Conservation (phyloP, 306 rosid genomes). For the Styphnolobium japonicum region DNA sequence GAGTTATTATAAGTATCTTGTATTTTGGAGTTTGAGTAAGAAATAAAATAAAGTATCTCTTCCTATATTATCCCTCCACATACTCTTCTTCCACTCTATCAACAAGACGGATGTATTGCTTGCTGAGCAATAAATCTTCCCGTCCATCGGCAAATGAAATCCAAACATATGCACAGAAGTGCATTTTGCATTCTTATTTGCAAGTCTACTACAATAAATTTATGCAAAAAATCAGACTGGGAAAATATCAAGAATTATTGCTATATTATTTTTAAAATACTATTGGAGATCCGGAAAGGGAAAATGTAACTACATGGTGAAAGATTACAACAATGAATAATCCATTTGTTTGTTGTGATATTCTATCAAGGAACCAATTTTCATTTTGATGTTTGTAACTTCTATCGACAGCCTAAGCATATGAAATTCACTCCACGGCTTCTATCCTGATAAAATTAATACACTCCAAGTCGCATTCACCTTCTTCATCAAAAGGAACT, state of each 20-base stretch:
- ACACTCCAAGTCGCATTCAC: slow-evolving; percentile 5
- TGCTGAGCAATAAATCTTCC: too few species aligned
- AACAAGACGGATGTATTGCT: too few species aligned
- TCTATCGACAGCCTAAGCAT: not conserved
- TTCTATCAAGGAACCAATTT: too few species aligned
- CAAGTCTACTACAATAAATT: too few species aligned
- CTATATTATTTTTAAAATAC: not conserved
- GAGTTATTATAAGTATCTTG: too few species aligned
- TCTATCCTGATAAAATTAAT: not conserved
- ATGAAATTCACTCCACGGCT: not conserved
- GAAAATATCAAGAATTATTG: not conserved
- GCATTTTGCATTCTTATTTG: not conserved
- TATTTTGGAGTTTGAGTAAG: too few species aligned
- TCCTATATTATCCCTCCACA: too few species aligned
- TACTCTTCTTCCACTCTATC: too few species aligned
- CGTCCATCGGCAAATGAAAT: not conserved
- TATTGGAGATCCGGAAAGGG: not conserved
- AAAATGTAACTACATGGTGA: not conserved
- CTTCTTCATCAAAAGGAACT: not conserved
- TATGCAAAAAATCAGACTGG: too few species aligned
- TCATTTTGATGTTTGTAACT: too few species aligned
- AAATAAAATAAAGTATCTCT: too few species aligned
- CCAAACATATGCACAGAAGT: not conserved
- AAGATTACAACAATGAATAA: not conserved
- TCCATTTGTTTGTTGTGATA: not conserved